Base-by-base conservation (phyloP, 257 asterid species). In the Gentiana macrophylla region DNA sequence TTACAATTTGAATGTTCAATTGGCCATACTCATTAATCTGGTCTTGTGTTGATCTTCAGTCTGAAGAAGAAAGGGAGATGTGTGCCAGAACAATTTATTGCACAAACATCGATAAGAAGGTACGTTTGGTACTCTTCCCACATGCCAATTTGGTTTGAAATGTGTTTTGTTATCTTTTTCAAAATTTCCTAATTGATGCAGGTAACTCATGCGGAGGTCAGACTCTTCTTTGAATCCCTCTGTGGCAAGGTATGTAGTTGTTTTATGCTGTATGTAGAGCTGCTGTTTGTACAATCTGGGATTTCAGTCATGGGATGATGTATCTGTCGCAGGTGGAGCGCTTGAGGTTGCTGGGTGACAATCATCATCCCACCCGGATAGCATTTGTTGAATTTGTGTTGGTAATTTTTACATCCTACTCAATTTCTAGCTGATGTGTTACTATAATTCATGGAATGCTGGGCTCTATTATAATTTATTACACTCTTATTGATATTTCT, bases 321-420 rank as follows among this genome's bases (percentile, higher is more conserved):
- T 65, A 56, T 67, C 69, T 77, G 70, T 57, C 67, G 50, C 86
- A 91, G 98, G 98, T 91, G 70, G 62, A 70, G 65, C 95, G 97
- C 71, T 60, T 92, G 85, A 86, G 99, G 93, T 74, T 92, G 82
- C 95, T 91, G 61, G 98, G 98, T 60, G 98, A 91, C 74, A 84
- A 74, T 70, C 95, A 84, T 68, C 98, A 91, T 74, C 81, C 90
- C 13, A 91, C 96, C 55, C 96, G 96, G 61, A 87, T 91, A 67
- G 95, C 89, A 72, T 91, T 91, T 55, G 98, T 91, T 75, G 98
- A 91, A 79, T 91, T 91, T 73, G 85, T 83, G 47, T 79, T 86
- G 98, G 98, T 91, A 76, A 79, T 60, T 60, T 46, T 62, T 44
- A 12, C 12, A 10, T 62, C 66, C 65, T 63, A 56, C 56, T 32